Percentiles rank a stretch among this genome's conserved stretches.
Evolutionary conservation across 768 basidiomycete genomes (phyloP).

Genomic region (Gautieria morchelliformis): DNA sequence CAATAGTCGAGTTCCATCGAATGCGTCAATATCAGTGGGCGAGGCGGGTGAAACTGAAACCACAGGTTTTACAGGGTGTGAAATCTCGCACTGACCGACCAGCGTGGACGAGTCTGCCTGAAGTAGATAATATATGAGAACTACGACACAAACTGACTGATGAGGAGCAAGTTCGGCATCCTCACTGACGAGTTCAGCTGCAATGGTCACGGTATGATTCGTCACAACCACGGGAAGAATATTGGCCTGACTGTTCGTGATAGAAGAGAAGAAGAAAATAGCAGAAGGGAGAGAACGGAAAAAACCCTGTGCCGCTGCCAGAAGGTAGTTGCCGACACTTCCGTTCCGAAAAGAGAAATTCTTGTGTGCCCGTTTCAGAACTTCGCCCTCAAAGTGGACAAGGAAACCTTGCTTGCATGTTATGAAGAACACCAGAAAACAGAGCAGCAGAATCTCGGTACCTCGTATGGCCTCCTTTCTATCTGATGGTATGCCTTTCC

Average conservation of each 20-base stretch:
- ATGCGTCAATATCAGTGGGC: conserved; percentile 4
- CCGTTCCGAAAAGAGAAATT: conserved; percentile 91
- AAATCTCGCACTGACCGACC: conserved; percentile 90
- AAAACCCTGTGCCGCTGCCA: conserved; percentile 82
- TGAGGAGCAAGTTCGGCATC: neutral
- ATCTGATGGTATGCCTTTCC: conserved; percentile 81
- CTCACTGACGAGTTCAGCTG: conserved; percentile 63
- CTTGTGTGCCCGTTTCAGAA: conserved; percentile 84
- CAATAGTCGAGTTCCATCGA: conserved; percentile 11
- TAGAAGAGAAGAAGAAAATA: conserved; percentile 88
- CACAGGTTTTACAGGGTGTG: conserved; percentile 49
- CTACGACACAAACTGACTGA: neutral
- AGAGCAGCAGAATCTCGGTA: conserved; percentile 20
- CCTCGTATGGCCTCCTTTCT: conserved; percentile 88
- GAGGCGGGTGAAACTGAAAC: neutral
- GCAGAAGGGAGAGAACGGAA: conserved; percentile 90
- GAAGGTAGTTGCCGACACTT: conserved; percentile 85
- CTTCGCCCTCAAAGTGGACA: conserved; percentile 83
- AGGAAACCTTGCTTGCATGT: conserved; percentile 59
- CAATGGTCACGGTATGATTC: conserved; percentile 92
- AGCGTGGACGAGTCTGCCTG: conserved; percentile 32
- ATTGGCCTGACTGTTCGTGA: conserved; percentile 77
- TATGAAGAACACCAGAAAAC: neutral
- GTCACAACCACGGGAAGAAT: conserved; percentile 90
- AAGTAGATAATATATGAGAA: neutral